Conservation (phyloP, 148 eudicot genomes). For the Rhododendron henanense region DNA sequence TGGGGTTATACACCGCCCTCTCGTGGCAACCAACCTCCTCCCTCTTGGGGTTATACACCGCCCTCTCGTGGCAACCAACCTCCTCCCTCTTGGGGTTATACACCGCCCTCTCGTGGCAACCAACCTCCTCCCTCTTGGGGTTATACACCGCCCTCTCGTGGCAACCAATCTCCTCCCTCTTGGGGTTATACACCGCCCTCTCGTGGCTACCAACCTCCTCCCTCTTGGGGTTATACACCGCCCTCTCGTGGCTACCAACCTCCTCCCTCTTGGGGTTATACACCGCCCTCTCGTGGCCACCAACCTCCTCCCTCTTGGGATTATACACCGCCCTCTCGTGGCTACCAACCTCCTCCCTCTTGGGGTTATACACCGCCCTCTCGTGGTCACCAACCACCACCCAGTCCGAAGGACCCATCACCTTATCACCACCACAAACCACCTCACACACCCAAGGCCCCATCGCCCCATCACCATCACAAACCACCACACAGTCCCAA, state of each 20-base stretch:
- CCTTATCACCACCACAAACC: neutral
- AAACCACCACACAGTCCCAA: neutral
- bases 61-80: neutral
- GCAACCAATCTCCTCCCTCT: neutral
- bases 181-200: neutral
- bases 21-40: neutral
- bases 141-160: neutral
- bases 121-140: neutral
- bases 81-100: neutral
- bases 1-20: neutral
- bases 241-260: neutral
- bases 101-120: neutral
- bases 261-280: too few relatives aligned
- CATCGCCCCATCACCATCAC: neutral
- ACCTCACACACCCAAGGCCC: neutral
- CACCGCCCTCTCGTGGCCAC: too few relatives aligned
- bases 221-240: neutral
- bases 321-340: neutral
- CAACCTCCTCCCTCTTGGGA: neutral
- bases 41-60: neutral
- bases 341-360: too few relatives aligned
- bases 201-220: neutral
- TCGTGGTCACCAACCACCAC: neutral
- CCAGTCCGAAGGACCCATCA: neutral
- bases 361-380: neutral